These are phyloP conservation scores for Penstemon barbatus DNA, from an alignment of 257 asterid species.

Conservation along the genomic window DNA sequence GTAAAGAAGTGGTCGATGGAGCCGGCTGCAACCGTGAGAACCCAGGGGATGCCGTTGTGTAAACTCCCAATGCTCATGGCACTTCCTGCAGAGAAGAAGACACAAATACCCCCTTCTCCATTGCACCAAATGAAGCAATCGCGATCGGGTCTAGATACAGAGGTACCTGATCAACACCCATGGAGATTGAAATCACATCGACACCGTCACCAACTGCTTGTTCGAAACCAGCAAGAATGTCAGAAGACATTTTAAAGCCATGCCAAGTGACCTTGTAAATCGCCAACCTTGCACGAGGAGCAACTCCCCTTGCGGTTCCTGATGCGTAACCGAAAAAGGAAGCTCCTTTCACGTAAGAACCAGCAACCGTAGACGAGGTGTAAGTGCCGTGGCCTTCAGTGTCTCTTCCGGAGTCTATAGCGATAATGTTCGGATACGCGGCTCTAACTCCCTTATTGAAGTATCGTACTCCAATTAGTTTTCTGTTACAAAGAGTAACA, in stretches of 20 bases:
- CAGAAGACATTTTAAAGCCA: constrained; percentile 31
- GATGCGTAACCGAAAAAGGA: constrained; percentile 44
- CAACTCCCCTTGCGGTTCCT: constrained; percentile 50
- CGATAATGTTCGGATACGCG: constrained; percentile 20
- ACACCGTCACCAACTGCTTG: constrained; percentile 53
- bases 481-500: constrained; percentile 41
- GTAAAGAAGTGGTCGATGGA: constrained; percentile 39
- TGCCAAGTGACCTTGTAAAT: constrained; percentile 41
- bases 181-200: constrained; percentile 42
- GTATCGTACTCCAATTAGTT: constrained; percentile 47
- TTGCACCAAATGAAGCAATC: constrained; percentile 45
- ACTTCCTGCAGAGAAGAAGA: constrained; percentile 49
- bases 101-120: constrained; percentile 42
- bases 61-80: constrained; percentile 18
- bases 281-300: constrained; percentile 44
- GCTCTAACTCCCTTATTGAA: constrained; percentile 41
- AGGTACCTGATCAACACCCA: neutral
- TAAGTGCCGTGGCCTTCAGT: constrained; percentile 47
- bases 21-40: constrained; percentile 37
- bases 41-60: constrained; percentile 45
- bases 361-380: constrained; percentile 46
- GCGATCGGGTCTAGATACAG: constrained; percentile 42
- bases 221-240: constrained; percentile 52
- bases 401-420: constrained; percentile 42
- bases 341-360: constrained; percentile 37